Conservation (phyloP, 306 rosid genomes). For the Cicer yamashitae region DNA sequence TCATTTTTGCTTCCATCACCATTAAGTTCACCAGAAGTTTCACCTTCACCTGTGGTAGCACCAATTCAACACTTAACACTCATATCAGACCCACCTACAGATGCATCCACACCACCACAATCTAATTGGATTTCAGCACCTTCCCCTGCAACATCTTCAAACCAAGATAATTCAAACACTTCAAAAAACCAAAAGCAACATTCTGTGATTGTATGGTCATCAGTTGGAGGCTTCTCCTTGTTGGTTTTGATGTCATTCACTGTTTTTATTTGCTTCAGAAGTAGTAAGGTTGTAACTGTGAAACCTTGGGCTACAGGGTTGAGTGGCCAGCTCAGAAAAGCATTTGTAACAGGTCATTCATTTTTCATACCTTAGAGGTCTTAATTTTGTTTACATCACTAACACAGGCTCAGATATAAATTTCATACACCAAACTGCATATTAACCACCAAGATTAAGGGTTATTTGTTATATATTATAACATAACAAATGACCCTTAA, state of each 20-base stretch:
- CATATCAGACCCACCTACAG: slow-evolving; percentile 50
- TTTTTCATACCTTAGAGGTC: slow-evolving; percentile 30
- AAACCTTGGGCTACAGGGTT: slow-evolving; percentile 96
- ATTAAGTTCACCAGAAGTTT: slow-evolving; percentile 49
- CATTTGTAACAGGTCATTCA: slow-evolving; percentile 76
- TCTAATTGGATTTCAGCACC: slow-evolving; percentile 46
- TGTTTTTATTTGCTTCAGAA: slow-evolving; percentile 56
- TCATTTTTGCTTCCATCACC: slow-evolving; percentile 33
- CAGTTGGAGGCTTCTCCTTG: slow-evolving; percentile 59
- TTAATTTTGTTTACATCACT: neutral
- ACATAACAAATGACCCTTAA: too few relatives aligned
- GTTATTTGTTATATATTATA: too few relatives aligned
- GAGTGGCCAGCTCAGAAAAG: slow-evolving; percentile 96
- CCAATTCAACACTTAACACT: slow-evolving; percentile 47
- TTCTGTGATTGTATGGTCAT: slow-evolving; percentile 51
- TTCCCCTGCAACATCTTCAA: slow-evolving; percentile 56
- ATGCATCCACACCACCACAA: slow-evolving; percentile 40
- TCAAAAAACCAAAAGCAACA: slow-evolving; percentile 50
- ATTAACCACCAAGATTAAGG: neutral
- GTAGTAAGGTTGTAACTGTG: slow-evolving; percentile 72
- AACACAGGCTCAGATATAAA: neutral
- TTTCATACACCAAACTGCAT: slow-evolving; percentile 21
- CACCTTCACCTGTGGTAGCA: slow-evolving; percentile 51
- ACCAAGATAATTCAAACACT: slow-evolving; percentile 32
- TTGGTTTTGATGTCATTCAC: slow-evolving; percentile 53